Evolutionary conservation across 139 green algal genomes (phyloP).

Genomic region (Closterium sp.): DNA sequence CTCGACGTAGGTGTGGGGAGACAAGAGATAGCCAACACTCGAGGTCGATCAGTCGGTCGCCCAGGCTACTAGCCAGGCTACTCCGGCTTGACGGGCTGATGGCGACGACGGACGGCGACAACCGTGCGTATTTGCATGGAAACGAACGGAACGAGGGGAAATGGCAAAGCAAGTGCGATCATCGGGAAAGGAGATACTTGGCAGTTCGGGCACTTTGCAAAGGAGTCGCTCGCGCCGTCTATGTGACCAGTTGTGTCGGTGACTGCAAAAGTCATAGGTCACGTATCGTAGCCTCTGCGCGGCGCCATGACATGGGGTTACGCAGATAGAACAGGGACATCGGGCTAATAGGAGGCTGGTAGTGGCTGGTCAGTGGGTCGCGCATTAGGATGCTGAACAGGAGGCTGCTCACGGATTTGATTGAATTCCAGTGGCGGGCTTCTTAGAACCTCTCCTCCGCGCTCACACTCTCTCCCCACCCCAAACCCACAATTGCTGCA

Average conservation of each 20-base stretch:
- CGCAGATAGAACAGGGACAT: not conserved
- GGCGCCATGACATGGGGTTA: not conserved
- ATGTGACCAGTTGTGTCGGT: not conserved
- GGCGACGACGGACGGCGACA: too few relatives aligned
- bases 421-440: not conserved
- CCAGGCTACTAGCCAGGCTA: too few relatives aligned
- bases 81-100: too few relatives aligned
- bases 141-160: not conserved
- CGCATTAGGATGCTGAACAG: not conserved
- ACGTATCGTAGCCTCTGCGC: not conserved
- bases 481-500: too few relatives aligned
- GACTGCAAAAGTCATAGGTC: not conserved
- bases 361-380: not conserved
- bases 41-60: too few relatives aligned
- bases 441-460: not conserved
- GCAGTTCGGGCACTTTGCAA: too few relatives aligned
- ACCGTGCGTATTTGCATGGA: too few relatives aligned
- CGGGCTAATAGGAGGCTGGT: not conserved
- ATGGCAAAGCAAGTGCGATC: not conserved
- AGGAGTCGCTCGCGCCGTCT: not conserved
- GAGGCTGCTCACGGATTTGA: not conserved
- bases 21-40: too few relatives aligned
- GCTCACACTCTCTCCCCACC: not conserved
- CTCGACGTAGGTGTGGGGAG: too few relatives aligned
- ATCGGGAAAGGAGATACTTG: too few relatives aligned